phyloP scores from a whole-genome alignment of 1,139 yeast genomes.

The Yamadazyma sp. region DNA sequence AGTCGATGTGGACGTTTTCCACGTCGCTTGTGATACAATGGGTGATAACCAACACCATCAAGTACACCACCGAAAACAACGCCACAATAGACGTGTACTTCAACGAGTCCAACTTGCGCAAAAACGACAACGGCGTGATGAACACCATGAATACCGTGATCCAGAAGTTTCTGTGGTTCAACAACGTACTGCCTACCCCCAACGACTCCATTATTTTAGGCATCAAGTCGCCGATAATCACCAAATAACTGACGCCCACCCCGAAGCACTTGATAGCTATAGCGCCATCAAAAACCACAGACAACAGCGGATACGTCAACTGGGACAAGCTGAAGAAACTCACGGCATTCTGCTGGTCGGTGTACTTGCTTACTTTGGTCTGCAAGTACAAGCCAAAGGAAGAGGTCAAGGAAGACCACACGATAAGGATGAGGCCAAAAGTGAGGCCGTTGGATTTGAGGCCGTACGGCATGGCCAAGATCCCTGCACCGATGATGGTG shows the following conservation, averaged over 20 bases:
- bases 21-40: conserved; percentile 51
- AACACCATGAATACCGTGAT: conserved; percentile 60
- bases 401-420: conserved; percentile 51
- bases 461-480: conserved; percentile 59
- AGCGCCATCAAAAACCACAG: conserved; percentile 49
- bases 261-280: conserved; percentile 77
- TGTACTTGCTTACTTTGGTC: conserved; percentile 50
- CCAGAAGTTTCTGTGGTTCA: conserved; percentile 62
- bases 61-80: conserved; percentile 73
- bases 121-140: conserved; percentile 73
- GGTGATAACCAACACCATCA: conserved; percentile 68
- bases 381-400: conserved; percentile 55
- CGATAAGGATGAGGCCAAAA: conserved; percentile 46
- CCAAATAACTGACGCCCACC: conserved; percentile 84
- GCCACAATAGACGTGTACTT: conserved; percentile 88
- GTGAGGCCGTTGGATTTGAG: conserved; percentile 50
- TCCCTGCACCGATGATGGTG: conserved; percentile 59
- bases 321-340: conserved; percentile 55
- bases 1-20: conserved; percentile 23
- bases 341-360: conserved; percentile 49
- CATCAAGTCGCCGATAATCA: conserved; percentile 87
- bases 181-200: conserved; percentile 21
- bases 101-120: conserved; percentile 77
- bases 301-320: conserved; percentile 52
- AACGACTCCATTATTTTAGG: conserved; percentile 66